Evolutionary conservation across 2,329 filamentous ascomycete genomes (phyloP).

Genomic region (Tolypocladium pustulatum): DNA sequence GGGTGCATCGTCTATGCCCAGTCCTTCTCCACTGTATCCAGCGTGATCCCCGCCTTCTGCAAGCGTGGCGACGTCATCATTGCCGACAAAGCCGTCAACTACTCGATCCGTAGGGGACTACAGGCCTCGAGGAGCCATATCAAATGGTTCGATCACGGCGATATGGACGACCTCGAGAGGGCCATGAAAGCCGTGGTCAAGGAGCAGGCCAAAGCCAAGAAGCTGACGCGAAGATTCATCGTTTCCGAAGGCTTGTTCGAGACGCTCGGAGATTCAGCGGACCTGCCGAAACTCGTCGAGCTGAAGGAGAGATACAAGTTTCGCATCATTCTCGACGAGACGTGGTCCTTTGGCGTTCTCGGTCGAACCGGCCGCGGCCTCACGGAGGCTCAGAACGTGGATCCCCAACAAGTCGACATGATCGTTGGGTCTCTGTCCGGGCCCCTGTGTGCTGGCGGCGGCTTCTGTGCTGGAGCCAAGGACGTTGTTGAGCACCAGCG

Average conservation of each 20-base stretch:
- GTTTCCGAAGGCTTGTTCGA: conserved; percentile 95
- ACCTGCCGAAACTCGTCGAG: conserved; percentile 84
- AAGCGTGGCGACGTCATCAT: conserved; percentile 97
- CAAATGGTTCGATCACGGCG: conserved; percentile 89
- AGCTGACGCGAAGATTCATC: conserved; percentile 84
- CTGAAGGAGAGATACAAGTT: conserved; percentile 97
- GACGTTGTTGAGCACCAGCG: conserved; percentile 96
- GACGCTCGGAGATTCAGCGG: conserved; percentile 71
- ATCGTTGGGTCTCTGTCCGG: conserved; percentile 88
- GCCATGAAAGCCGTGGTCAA: conserved; percentile 77
- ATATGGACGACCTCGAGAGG: conserved; percentile 85
- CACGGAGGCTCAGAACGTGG: conserved; percentile 94
- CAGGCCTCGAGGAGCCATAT: conserved; percentile 88
- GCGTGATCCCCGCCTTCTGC: conserved; percentile 91
- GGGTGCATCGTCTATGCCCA: conserved; percentile 94
- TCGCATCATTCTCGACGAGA: conserved; percentile 93
- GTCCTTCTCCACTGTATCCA: conserved; percentile 92
- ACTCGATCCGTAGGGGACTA: conserved; percentile 84
- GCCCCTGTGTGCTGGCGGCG: conserved; percentile 82
- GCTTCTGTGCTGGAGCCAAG: conserved; percentile 85
- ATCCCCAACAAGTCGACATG: conserved; percentile 90
- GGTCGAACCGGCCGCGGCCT: conserved; percentile 84
- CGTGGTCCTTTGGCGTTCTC: conserved; percentile 91
- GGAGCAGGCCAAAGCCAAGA: conserved; percentile 76
- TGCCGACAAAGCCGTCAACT: conserved; percentile 87